Conservation (phyloP, 192 early-diverging fungal species). For the Rhizophagus clarus region DNA sequence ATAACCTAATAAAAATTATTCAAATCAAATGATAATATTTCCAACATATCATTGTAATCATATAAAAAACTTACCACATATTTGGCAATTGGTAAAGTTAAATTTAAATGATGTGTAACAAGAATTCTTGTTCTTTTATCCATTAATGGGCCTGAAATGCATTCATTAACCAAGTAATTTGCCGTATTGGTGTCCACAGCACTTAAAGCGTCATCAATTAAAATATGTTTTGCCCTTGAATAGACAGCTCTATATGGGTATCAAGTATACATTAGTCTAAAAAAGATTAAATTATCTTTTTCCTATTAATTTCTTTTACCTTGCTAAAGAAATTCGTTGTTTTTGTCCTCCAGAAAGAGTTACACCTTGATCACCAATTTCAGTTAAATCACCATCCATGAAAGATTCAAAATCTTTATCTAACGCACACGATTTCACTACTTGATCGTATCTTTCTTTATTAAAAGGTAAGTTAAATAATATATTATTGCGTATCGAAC, state of each 20-base stretch:
- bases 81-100: slow-evolving; percentile 18
- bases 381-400: slow-evolving; percentile 84
- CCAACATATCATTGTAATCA: no score
- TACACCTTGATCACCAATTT: slow-evolving; percentile 90
- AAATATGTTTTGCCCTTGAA: slow-evolving; percentile 58
- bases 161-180: slow-evolving; percentile 75
- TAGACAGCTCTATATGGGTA: slow-evolving; percentile 72
- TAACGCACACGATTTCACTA: slow-evolving; percentile 83
- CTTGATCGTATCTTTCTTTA: slow-evolving; percentile 53
- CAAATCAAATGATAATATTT: background rate
- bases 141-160: slow-evolving; percentile 74
- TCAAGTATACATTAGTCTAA: background rate
- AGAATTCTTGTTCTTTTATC: slow-evolving; percentile 78
- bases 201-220: slow-evolving; percentile 88
- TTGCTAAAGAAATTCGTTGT: slow-evolving; percentile 62
- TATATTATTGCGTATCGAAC: slow-evolving; percentile 46
- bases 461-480: slow-evolving; percentile 82
- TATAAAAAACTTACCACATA: slow-evolving; percentile 1
- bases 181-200: slow-evolving; percentile 97
- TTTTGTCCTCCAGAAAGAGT: slow-evolving; percentile 93
- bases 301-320: slow-evolving; percentile 40
- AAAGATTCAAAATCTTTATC: slow-evolving; percentile 84
- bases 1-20: background rate
- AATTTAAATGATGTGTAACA: slow-evolving; percentile 83
- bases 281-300: background rate